Evolutionary conservation across 2,329 filamentous ascomycete species (phyloP).

Genomic region (Pseudocercospora pini-densiflorae): DNA sequence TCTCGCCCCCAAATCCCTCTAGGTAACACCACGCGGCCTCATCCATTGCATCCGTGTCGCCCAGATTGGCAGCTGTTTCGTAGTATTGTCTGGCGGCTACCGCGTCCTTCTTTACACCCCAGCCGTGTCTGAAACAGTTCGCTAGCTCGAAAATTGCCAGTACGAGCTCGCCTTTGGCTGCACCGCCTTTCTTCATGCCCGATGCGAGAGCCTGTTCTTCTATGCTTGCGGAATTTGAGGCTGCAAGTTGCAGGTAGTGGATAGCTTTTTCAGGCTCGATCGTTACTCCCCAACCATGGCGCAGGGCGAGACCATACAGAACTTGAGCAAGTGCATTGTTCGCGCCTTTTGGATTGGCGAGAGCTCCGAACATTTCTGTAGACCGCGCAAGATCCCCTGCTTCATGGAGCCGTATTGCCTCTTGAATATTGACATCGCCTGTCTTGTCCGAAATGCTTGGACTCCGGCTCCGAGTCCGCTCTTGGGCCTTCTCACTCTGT

Average conservation of each 20-base stretch:
- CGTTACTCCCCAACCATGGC: constrained; percentile 90
- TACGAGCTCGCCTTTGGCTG: constrained; percentile 93
- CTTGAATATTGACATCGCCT: constrained; percentile 73
- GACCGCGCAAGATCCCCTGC: constrained; percentile 76
- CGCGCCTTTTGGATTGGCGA: constrained; percentile 81
- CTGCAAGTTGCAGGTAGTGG: constrained; percentile 83
- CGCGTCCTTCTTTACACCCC: constrained; percentile 86
- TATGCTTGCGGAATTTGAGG: constrained; percentile 84
- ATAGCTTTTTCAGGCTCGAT: constrained; percentile 75
- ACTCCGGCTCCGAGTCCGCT: constrained; percentile 36
- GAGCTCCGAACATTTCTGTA: constrained; percentile 79
- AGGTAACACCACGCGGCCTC: constrained; percentile 95
- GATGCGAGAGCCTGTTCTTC: constrained; percentile 84
- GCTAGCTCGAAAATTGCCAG: constrained; percentile 95
- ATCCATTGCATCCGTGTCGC: constrained; percentile 97
- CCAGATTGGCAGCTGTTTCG: constrained; percentile 94
- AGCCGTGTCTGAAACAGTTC: constrained; percentile 91
- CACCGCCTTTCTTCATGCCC: constrained; percentile 89
- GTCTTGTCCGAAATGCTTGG: constrained; percentile 43
- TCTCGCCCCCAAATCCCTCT: constrained; percentile 95
- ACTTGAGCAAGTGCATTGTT: constrained; percentile 97
- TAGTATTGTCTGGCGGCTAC: constrained; percentile 90
- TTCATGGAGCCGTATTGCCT: constrained; percentile 95
- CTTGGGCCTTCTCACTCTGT: constrained; percentile 5
- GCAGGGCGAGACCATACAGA: constrained; percentile 88